A percentile compares a stretch with the other conserved stretches of the same genome.
Evolutionary conservation across 257 asterid genomes (phyloP).

Genomic region (Nicotiana tomentosiformis): DNA sequence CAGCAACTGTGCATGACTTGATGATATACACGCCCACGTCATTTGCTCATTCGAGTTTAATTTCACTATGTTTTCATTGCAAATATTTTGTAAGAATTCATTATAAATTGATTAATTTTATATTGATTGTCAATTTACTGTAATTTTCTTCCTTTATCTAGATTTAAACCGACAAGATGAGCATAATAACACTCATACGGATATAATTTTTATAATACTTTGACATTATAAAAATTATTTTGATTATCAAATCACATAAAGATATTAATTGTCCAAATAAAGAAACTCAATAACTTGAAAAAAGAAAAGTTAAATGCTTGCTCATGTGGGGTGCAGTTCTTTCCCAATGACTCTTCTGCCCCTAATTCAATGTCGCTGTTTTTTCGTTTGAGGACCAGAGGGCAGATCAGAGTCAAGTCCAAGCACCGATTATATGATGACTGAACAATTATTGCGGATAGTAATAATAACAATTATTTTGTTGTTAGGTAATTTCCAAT

Average conservation of each 20-base stretch:
- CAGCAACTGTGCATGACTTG: constrained; percentile 11
- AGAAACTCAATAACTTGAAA: no score
- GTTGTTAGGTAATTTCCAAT: not conserved
- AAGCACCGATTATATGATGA: not conserved
- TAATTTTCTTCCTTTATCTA: no score
- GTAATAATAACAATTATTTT: not conserved
- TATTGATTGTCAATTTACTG: no score
- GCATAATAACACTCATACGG: no score
- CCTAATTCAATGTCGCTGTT: not conserved
- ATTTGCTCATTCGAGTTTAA: not conserved
- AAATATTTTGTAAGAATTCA: no score
- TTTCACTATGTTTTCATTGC: not conserved
- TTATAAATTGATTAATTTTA: no score
- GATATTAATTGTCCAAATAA: no score
- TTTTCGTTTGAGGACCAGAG: not conserved
- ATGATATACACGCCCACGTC: not conserved
- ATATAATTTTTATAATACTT: no score
- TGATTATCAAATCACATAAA: no score
- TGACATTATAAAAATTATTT: no score
- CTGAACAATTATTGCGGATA: not conserved
- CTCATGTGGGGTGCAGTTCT: not conserved
- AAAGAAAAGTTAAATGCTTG: not conserved
- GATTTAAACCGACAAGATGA: no score
- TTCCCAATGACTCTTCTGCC: not conserved
- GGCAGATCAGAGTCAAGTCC: not conserved